Percentiles rank a stretch among this genome's conserved stretches.
Evolutionary conservation across 2,329 filamentous ascomycete genomes (phyloP).

Genomic region (Colletotrichum phormii): DNA sequence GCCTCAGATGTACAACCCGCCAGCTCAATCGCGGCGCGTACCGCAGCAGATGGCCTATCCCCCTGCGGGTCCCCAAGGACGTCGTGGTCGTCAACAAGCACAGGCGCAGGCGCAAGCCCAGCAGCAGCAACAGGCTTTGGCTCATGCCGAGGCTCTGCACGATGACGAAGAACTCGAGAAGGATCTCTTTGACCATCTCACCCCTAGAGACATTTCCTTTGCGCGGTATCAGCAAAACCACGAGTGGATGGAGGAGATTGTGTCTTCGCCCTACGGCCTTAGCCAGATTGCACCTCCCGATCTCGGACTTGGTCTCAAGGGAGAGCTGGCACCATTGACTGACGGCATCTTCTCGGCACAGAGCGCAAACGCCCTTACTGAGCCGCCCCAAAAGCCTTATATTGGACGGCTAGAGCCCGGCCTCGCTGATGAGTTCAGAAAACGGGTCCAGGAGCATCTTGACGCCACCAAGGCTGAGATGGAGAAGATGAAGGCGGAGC

Average conservation of each 20-base stretch:
- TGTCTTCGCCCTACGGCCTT: constrained; percentile 89
- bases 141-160: constrained; percentile 46
- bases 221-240: constrained; percentile 94
- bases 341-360: constrained; percentile 84
- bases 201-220: constrained; percentile 88
- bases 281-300: constrained; percentile 88
- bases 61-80: constrained; percentile 56
- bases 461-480: constrained; percentile 83
- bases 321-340: constrained; percentile 84
- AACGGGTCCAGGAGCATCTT: constrained; percentile 79
- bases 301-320: constrained; percentile 85
- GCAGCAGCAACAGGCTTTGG: constrained; percentile 36
- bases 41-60: constrained; percentile 74
- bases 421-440: constrained; percentile 86
- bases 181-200: constrained; percentile 87
- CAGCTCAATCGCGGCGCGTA: constrained; percentile 59
- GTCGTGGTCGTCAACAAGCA: constrained; percentile 46
- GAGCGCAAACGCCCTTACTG: constrained; percentile 61
- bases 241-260: constrained; percentile 98
- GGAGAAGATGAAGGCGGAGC: constrained; percentile 83
- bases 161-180: constrained; percentile 89
- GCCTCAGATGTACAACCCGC: constrained; percentile 59
- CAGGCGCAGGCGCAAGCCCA: constrained; percentile 47
- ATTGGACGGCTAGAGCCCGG: constrained; percentile 76
- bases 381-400: constrained; percentile 68